Conservation (phyloP, 1,284 basidiomycete species). For the Rhodofomes roseus region DNA sequence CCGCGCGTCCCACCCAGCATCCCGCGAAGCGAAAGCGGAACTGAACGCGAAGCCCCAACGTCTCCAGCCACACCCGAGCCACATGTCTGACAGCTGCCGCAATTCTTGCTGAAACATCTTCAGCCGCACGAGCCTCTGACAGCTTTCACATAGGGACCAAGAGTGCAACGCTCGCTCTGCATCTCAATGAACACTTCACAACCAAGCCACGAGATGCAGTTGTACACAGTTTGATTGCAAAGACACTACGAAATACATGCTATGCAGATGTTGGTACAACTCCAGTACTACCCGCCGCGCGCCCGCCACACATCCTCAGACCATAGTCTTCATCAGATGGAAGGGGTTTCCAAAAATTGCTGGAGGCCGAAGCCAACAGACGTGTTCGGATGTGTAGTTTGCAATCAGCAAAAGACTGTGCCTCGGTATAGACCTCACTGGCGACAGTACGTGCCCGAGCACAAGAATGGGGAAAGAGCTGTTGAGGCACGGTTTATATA, state of each 20-base stretch:
- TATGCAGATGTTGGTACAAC: no score
- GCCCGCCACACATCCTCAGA: neutral
- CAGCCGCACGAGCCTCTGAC: no score
- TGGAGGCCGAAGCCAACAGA: slow-evolving; percentile 33
- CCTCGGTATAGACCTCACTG: slow-evolving; percentile 90
- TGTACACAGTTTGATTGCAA: no score
- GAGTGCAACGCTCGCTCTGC: no score
- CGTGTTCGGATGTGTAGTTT: slow-evolving; percentile 59
- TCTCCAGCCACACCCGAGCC: neutral
- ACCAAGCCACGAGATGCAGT: no score
- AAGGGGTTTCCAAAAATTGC: slow-evolving; percentile 23
- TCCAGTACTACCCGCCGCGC: no score
- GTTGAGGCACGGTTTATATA: neutral
- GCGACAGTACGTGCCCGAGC: slow-evolving; percentile 89
- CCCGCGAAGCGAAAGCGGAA: neutral
- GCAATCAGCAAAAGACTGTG: slow-evolving; percentile 91
- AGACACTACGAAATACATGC: no score
- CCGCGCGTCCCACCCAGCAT: neutral
- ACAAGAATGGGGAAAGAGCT: slow-evolving; percentile 57
- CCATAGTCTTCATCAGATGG: neutral
- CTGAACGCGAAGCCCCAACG: neutral
- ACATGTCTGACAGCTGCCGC: neutral
- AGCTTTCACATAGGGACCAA: no score
- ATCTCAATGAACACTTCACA: no score
- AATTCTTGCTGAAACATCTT: no score